Percentiles rank a stretch among this genome's conserved stretches.
Evolutionary conservation across 495 filamentous ascomycete genomes (phyloP).

Genomic region (Arthonia radiata): DNA sequence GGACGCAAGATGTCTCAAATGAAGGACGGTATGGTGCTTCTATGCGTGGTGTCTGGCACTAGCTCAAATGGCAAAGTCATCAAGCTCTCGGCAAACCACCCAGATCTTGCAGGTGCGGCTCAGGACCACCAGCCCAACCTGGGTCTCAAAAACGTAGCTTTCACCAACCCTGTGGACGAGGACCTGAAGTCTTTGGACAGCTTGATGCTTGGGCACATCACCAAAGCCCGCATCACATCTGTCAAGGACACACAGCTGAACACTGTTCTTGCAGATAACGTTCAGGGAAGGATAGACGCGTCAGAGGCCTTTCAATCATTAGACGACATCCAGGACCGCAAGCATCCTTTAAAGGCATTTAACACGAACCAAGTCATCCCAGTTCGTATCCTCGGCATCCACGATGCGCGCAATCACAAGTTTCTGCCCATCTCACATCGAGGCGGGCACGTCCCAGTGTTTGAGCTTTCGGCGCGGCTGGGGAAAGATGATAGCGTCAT

Average conservation of each 20-base stretch:
- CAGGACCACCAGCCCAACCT: slow-evolving; percentile 10
- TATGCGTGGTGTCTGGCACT: slow-evolving; percentile 60
- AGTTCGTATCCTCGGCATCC: slow-evolving; percentile 62
- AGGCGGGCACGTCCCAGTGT: slow-evolving; percentile 47
- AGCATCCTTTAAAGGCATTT: slow-evolving; percentile 50
- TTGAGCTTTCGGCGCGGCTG: slow-evolving; percentile 67
- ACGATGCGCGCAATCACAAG: slow-evolving; percentile 71
- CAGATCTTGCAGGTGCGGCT: slow-evolving; percentile 21
- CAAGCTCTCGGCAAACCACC: slow-evolving; percentile 58
- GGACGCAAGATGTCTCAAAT: slow-evolving; percentile 31
- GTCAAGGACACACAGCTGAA: slow-evolving; percentile 80
- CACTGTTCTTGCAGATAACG: slow-evolving; percentile 65
- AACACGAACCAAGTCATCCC: slow-evolving; percentile 39
- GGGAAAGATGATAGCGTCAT: slow-evolving; percentile 29
- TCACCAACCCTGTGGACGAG: slow-evolving; percentile 46
- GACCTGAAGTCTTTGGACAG: slow-evolving; percentile 38
- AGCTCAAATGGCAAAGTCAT: slow-evolving; percentile 56
- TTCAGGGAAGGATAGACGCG: slow-evolving; percentile 75
- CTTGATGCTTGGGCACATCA: slow-evolving; percentile 41
- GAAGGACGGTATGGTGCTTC: slow-evolving; percentile 55
- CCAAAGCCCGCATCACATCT: slow-evolving; percentile 53
- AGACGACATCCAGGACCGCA: slow-evolving; percentile 63
- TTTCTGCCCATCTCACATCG: slow-evolving; percentile 82
- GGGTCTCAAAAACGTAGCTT: slow-evolving; percentile 14
- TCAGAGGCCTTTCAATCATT: slow-evolving; percentile 72